Percentiles rank a stretch among this genome's conserved stretches.
Conservation (phyloP, 208 protist genomes). For the Angomonas deanei region DNA sequence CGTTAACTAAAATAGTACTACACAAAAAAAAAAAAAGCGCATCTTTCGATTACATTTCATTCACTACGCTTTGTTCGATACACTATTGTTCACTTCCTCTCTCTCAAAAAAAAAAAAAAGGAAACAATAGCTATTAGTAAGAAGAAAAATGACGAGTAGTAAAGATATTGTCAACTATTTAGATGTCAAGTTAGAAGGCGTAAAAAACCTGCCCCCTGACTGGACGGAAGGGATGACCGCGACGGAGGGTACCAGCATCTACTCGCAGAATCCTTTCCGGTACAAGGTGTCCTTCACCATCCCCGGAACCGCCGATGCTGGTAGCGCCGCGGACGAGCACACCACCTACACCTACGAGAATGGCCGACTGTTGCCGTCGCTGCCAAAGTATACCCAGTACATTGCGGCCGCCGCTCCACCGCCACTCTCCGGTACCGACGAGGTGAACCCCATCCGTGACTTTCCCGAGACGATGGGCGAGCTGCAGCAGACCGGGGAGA, state of each 20-base stretch:
- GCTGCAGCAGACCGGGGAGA: background rate
- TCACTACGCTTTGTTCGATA: background rate
- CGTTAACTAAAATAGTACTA: conserved; percentile 6
- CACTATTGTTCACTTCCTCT: background rate
- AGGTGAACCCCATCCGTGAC: conserved; percentile 50
- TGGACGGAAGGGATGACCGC: conserved; percentile 27
- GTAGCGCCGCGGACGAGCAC: background rate
- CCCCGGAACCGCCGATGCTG: background rate
- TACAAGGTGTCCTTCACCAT: conserved; percentile 31
- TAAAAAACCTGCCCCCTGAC: conserved; percentile 49
- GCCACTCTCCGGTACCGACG: conserved; percentile 23
- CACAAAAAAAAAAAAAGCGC: background rate
- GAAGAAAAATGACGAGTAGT: background rate
- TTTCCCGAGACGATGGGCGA: conserved; percentile 24
- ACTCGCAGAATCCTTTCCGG: conserved; percentile 43
- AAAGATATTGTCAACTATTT: conserved; percentile 60
- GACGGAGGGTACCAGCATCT: conserved; percentile 23
- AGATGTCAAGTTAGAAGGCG: conserved; percentile 60
- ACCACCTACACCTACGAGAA: conserved; percentile 26
- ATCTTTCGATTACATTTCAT: background rate
- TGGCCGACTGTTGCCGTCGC: conserved; percentile 47
- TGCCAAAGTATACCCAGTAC: conserved; percentile 55
- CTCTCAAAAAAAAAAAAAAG: background rate
- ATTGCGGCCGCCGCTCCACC: conserved; percentile 38
- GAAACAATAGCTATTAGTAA: background rate